Evolutionary conservation across 345 rosid species (phyloP).

Genomic region (Cardamine occulta): DNA sequence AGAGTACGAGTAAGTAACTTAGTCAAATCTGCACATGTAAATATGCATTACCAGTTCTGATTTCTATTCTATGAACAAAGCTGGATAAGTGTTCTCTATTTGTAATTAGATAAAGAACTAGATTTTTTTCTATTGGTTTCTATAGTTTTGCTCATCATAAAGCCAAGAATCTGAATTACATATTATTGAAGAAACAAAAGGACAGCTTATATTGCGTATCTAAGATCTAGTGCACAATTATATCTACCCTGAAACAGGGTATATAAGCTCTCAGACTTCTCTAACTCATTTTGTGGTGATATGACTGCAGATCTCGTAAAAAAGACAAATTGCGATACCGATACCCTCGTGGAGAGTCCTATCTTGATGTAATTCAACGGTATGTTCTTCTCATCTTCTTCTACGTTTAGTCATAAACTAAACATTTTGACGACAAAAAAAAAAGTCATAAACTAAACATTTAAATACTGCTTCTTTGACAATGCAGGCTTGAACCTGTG

Average conservation of each 20-base stretch:
- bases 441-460: slow-evolving; percentile 17
- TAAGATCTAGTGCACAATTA: neutral
- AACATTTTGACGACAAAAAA: no score
- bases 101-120: neutral
- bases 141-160: slow-evolving; percentile 15
- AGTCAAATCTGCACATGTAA: slow-evolving; percentile 3
- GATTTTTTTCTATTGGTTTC: neutral
- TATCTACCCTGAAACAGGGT: slow-evolving; percentile 11
- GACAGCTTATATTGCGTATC: neutral
- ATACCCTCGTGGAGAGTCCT: slow-evolving; percentile 99
- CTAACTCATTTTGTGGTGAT: slow-evolving; percentile 30
- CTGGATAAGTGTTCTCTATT: slow-evolving; percentile 1
- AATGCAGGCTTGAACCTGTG: slow-evolving; percentile 94
- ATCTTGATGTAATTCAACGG: slow-evolving; percentile 99
- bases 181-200: neutral
- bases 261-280: slow-evolving; percentile 14
- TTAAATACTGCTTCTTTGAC: slow-evolving; percentile 18
- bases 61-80: slow-evolving; percentile 9
- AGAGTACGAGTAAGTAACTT: slow-evolving; percentile 82
- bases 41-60: neutral
- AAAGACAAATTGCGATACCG: slow-evolving; percentile 94
- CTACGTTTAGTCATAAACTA: neutral
- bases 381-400: slow-evolving; percentile 30
- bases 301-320: slow-evolving; percentile 64
- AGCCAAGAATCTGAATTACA: slow-evolving; percentile 2